These are phyloP conservation scores for Hypoxylon lienhwacheense DNA, from an alignment of 495 filamentous ascomycete genomes.

Conservation along the genomic window DNA sequence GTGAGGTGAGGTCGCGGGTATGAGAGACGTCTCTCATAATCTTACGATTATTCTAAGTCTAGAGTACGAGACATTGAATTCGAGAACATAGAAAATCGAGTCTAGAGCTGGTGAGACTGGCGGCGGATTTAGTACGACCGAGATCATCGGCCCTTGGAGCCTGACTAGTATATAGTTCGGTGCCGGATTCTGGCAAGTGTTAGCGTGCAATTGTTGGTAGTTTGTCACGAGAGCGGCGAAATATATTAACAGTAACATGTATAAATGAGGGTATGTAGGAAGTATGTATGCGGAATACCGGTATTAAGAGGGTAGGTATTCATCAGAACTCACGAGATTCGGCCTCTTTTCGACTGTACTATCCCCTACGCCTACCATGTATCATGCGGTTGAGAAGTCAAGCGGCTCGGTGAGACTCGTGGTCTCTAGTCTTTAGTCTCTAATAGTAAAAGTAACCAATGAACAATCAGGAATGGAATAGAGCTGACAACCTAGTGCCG, in stretches of 20 bases:
- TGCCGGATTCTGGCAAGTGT: constrained; percentile 18
- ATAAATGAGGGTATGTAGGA: no score
- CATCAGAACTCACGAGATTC: no score
- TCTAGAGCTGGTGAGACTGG: not conserved
- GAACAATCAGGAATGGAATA: constrained; percentile 7
- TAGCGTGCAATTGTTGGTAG: constrained; percentile 18
- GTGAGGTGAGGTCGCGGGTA: constrained; percentile 5
- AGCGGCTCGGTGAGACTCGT: constrained; percentile 16
- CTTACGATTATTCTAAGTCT: constrained; percentile 8
- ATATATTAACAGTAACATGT: no score
- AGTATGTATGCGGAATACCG: no score
- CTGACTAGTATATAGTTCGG: constrained; percentile 21
- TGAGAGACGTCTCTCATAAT: not conserved
- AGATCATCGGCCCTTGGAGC: constrained; percentile 22
- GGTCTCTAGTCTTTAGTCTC: no score
- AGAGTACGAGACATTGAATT: not conserved
- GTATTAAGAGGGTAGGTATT: no score
- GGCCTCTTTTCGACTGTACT: constrained; percentile 14
- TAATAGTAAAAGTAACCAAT: constrained; percentile 2
- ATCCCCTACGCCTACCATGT: not conserved
- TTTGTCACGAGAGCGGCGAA: constrained; percentile 15
- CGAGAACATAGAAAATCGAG: not conserved
- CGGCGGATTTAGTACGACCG: constrained; percentile 35
- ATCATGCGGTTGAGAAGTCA: not conserved
- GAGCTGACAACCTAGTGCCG: no score